A percentile compares a stretch with the other conserved stretches of the same genome.
Conservation (phyloP, 2,329 filamentous ascomycete genomes). For the Aspergillus flavus region DNA sequence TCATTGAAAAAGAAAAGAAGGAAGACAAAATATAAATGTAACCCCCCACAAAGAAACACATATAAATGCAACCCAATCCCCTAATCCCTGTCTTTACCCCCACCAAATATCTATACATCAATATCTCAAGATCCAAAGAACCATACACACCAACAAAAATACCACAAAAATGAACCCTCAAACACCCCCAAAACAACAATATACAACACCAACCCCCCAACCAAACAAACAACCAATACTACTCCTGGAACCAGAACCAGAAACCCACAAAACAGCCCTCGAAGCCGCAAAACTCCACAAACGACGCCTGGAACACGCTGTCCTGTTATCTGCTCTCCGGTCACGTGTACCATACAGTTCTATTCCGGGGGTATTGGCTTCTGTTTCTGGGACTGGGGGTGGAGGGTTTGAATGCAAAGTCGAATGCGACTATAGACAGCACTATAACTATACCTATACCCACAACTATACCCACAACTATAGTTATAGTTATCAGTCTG, state of each 20-base stretch:
- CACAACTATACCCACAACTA: neutral
- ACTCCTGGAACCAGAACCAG: neutral
- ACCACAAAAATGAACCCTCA: no score
- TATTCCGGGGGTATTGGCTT: slow-evolving; percentile 9
- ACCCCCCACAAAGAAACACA: neutral
- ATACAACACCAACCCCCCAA: neutral
- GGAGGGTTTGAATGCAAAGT: no score
- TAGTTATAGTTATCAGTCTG: neutral
- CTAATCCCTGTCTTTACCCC: neutral
- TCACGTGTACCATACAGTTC: neutral
- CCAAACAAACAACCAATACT: neutral
- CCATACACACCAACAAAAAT: neutral
- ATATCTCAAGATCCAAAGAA: neutral
- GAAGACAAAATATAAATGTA: neutral
- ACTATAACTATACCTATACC: neutral
- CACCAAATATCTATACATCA: neutral
- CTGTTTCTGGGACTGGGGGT: neutral
- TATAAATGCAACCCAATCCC: neutral
- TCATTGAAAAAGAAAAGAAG: neutral
- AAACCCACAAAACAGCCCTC: slow-evolving; percentile 9
- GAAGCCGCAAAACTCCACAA: slow-evolving; percentile 12
- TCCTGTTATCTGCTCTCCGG: slow-evolving; percentile 10
- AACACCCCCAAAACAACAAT: no score
- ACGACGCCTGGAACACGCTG: slow-evolving; percentile 13
- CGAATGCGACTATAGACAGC: neutral